Percentiles rank a stretch among this genome's conserved stretches.
phyloP scores from a whole-genome alignment of 768 basidiomycete species.

The Lactifluus subvellereus region DNA sequence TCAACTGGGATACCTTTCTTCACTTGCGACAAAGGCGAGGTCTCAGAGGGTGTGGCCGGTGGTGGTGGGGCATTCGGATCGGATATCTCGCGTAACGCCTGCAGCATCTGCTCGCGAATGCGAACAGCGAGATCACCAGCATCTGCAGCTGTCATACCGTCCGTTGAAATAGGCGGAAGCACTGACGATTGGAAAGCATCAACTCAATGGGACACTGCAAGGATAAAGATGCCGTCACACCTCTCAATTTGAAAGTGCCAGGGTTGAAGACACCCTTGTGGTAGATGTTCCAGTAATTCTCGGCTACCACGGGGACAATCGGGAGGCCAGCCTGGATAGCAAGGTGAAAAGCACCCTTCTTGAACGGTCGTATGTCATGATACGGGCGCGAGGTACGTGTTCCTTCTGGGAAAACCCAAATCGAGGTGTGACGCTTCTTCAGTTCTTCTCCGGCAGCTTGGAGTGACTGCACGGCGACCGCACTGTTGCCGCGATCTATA shows the following conservation, averaged over 20 bases:
- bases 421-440: constrained; percentile 60
- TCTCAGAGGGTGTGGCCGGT: background rate
- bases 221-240: constrained; percentile 39
- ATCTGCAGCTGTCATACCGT: constrained; percentile 63
- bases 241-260: constrained; percentile 76
- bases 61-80: constrained; percentile 36
- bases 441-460: constrained; percentile 72
- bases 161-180: constrained; percentile 81
- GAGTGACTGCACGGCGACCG: constrained; percentile 68
- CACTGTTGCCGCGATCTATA: constrained; percentile 78
- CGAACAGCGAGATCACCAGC: constrained; percentile 57
- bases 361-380: constrained; percentile 76
- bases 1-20: background rate
- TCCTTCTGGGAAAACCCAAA: constrained; percentile 97
- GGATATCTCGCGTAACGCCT: constrained; percentile 72
- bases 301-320: constrained; percentile 84
- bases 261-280: constrained; percentile 67
- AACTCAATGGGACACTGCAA: background rate
- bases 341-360: constrained; percentile 97
- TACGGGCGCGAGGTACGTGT: constrained; percentile 69
- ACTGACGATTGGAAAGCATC: constrained; percentile 44
- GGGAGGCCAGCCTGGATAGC: constrained; percentile 89
- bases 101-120: constrained; percentile 77
- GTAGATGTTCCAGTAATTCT: constrained; percentile 91
- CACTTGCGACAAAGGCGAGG: background rate